A percentile compares a stretch with the other conserved stretches of the same genome.
Conservation (phyloP, 2,329 filamentous ascomycete species). For the Sclerotinia glacialis region DNA sequence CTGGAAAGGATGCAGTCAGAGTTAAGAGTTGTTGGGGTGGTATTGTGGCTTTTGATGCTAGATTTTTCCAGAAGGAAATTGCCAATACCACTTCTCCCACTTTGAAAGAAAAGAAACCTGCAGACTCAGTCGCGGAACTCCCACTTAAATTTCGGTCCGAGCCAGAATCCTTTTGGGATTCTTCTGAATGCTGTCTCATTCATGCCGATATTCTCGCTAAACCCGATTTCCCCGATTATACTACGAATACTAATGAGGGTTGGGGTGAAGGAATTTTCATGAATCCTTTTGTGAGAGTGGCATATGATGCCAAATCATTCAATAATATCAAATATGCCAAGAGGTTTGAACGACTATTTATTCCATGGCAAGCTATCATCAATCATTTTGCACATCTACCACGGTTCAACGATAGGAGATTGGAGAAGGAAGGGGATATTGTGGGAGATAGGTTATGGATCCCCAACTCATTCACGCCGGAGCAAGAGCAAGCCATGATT, state of each 20-base stretch:
- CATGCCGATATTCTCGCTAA: slow-evolving; percentile 47
- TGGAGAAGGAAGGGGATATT: slow-evolving; percentile 55
- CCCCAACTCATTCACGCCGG: slow-evolving; percentile 29
- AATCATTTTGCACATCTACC: slow-evolving; percentile 57
- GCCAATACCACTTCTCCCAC: not conserved
- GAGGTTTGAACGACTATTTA: slow-evolving; percentile 64
- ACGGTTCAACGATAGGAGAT: slow-evolving; percentile 57
- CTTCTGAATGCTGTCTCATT: slow-evolving; percentile 63
- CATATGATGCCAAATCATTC: slow-evolving; percentile 59
- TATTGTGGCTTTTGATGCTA: slow-evolving; percentile 65
- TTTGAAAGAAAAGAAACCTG: not conserved
- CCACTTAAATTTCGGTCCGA: slow-evolving; percentile 52
- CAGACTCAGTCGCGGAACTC: slow-evolving; percentile 12
- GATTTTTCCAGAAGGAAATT: slow-evolving; percentile 50
- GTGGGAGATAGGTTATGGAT: slow-evolving; percentile 54
- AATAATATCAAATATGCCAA: slow-evolving; percentile 58
- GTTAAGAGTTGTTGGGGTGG: slow-evolving; percentile 76
- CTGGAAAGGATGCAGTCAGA: slow-evolving; percentile 60
- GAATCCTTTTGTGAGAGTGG: slow-evolving; percentile 72
- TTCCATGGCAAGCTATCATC: slow-evolving; percentile 55
- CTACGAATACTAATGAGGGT: slow-evolving; percentile 27
- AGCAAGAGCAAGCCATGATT: slow-evolving; percentile 32
- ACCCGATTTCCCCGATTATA: slow-evolving; percentile 22
- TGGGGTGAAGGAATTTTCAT: slow-evolving; percentile 60
- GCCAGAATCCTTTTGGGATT: slow-evolving; percentile 59